phyloP scores from a whole-genome alignment of 345 rosid species.

The Punica granatum region DNA sequence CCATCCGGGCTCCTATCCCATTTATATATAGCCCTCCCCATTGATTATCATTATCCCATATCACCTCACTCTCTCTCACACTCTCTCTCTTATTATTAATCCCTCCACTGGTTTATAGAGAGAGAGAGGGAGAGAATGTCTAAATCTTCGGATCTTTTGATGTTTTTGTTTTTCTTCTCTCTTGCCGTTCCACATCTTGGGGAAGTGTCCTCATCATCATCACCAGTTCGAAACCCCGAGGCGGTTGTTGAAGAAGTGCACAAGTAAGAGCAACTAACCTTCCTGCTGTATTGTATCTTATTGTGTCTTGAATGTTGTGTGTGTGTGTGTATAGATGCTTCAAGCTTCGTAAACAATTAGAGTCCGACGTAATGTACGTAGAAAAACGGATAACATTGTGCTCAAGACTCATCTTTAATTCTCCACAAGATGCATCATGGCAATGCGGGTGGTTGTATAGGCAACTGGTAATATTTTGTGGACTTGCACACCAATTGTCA shows the following conservation, averaged over 20 bases:
- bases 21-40: background rate
- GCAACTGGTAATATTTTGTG: too few species aligned
- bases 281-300: too few species aligned
- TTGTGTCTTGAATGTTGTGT: background rate
- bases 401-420: too few species aligned
- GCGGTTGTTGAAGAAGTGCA: slow-evolving; percentile 14
- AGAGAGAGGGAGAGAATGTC: slow-evolving; percentile 5
- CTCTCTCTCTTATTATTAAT: background rate
- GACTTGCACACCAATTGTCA: too few species aligned
- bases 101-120: background rate
- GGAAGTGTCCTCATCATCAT: background rate
- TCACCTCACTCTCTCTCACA: background rate
- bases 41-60: background rate
- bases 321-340: background rate
- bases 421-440: background rate
- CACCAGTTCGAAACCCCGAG: slow-evolving; percentile 11
- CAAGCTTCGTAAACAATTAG: too few species aligned
- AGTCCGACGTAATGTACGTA: too few species aligned
- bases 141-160: background rate
- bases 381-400: too few species aligned
- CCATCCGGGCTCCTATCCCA: slow-evolving; percentile 8
- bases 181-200: slow-evolving; percentile 6
- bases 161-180: background rate
- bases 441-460: too few species aligned
- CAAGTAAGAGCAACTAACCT: background rate